These are phyloP conservation scores for Saccharum officinarum DNA, from an alignment of 176 grass and related monocot genomes.

Conservation along the genomic window DNA sequence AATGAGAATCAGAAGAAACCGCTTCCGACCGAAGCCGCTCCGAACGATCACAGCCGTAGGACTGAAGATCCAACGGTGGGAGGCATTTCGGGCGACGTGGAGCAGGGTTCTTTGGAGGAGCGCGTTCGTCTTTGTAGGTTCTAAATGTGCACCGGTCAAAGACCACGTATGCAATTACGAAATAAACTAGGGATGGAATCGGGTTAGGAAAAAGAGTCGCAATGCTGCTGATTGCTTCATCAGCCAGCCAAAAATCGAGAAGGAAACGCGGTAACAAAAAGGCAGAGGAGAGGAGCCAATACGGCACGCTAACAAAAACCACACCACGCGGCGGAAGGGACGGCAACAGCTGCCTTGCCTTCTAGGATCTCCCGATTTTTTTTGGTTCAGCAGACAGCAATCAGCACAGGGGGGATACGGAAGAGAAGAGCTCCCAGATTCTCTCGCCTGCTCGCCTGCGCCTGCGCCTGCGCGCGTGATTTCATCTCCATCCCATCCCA, in stretches of 20 bases:
- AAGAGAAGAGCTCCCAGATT: background rate
- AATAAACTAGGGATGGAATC: background rate
- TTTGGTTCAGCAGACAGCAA: too few species aligned
- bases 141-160: background rate
- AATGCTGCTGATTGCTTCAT: background rate
- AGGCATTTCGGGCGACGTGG: too few species aligned
- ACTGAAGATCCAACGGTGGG: too few species aligned
- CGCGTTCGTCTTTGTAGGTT: too few species aligned
- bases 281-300: background rate
- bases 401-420: too few species aligned
- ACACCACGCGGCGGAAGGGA: background rate
- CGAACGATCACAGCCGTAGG: too few species aligned
- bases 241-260: background rate
- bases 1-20: too few species aligned
- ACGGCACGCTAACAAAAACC: conserved; percentile 12
- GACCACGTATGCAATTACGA: background rate
- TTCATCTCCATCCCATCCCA: background rate
- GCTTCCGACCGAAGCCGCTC: too few species aligned
- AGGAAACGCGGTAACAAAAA: background rate
- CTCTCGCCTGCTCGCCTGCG: background rate
- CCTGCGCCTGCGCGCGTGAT: background rate
- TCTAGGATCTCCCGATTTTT: too few species aligned
- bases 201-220: background rate
- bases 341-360: too few species aligned
- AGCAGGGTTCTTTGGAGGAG: too few species aligned